Conservation (phyloP, 2,329 filamentous ascomycete species). For the Anthostomella pinea region DNA sequence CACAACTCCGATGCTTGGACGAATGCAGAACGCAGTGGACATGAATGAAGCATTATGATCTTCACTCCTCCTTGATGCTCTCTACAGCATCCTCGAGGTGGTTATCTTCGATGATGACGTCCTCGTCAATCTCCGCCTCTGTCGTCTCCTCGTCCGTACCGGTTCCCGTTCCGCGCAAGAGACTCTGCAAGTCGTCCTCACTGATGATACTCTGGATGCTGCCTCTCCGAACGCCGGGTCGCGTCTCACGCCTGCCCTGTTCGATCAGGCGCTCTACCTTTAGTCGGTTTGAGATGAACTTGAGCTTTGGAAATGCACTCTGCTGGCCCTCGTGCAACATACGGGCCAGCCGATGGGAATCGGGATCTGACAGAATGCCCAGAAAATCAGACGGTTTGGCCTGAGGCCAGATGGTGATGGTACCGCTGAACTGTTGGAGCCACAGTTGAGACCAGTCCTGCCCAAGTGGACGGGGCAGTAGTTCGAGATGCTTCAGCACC, state of each 20-base stretch:
- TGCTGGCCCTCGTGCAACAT: conserved; percentile 93
- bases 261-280: conserved; percentile 74
- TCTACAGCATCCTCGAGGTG: conserved; percentile 22
- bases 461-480: conserved; percentile 83
- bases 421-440: conserved; percentile 92
- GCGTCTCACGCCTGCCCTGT: conserved; percentile 52
- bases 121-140: conserved; percentile 26
- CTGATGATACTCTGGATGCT: conserved; percentile 60
- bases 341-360: conserved; percentile 67
- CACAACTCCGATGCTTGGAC: background rate
- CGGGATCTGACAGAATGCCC: conserved; percentile 83
- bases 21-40: too few relatives aligned
- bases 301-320: conserved; percentile 84
- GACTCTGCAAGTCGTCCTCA: conserved; percentile 55
- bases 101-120: conserved; percentile 24
- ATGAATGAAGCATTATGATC: too few relatives aligned
- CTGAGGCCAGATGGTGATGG: conserved; percentile 94
- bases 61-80: conserved; percentile 15
- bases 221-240: conserved; percentile 45
- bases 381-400: conserved; percentile 75
- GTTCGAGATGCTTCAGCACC: conserved; percentile 85
- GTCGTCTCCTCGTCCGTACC: conserved; percentile 30
- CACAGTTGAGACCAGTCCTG: conserved; percentile 98
- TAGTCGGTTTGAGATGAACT: conserved; percentile 85
- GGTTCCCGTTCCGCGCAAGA: conserved; percentile 38